Base-by-base conservation (phyloP, 2,329 filamentous ascomycete genomes). In the Falciphora oryzae region DNA sequence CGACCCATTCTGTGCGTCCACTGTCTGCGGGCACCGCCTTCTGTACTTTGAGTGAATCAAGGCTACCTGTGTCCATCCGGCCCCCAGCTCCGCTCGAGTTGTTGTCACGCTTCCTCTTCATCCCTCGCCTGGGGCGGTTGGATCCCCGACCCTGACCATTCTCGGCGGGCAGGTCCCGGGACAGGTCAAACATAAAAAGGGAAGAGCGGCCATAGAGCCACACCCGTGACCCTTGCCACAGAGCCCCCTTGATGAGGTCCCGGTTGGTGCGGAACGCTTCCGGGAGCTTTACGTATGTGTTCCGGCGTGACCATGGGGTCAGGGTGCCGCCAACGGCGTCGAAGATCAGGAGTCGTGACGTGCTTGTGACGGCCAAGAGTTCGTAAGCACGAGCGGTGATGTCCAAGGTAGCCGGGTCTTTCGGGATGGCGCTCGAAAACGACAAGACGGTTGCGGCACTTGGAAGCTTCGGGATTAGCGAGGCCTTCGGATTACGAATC, bases 131-230 rank as follows among this genome's bases (percentile, higher is more conserved):
- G n/a, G 53, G 7, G 57, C 22, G 10, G 35, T 29, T 11, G 28
- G 57, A 38, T 27, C 27, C 63, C 16, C n/a, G 25, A 10, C 22
- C 56, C n/a, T 63, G 32, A 2, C 18, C 8, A 10, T n/a, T 44
- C 29, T 62, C 60, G 10, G 3, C 1, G 22, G 65, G 50, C 74
- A 62, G 38, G 44, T 97, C 89, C 71, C 85, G 84, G 27, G 85
- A 85, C 35, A 96, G 79, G 74, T 98, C 93, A 66, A 99, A 86
- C 93, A 98, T 98, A 78, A 91, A 93, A 29, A 99, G 76, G 83
- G 93, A 98, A 1, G 85, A 88, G 57, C 87, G 85, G 8, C 94
- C 93, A 72, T 96, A 97, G 27, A 98, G 78, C 92, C 94, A 98
- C 10, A 94, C 77, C 18, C 94, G 85, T 32, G 81, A 80, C 1